phyloP scores from a whole-genome alignment of 768 basidiomycete species.

The Lentinula raphanica region DNA sequence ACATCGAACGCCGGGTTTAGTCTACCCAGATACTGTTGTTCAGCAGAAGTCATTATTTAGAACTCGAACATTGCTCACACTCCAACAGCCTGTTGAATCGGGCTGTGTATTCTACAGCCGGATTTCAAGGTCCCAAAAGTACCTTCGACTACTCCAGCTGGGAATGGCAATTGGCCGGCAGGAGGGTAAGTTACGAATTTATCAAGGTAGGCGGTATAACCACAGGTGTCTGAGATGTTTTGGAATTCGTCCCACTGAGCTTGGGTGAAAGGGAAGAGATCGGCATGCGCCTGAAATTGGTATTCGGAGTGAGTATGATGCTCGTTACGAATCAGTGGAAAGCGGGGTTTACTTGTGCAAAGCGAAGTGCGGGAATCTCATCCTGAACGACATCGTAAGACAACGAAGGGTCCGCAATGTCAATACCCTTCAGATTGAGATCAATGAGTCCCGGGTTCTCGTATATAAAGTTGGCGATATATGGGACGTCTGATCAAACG shows the following conservation, averaged over 20 bases:
- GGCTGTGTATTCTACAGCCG: conserved; percentile 41
- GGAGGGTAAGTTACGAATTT: conserved; percentile 65
- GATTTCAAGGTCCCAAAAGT: conserved; percentile 33
- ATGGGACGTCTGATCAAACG: conserved; percentile 30
- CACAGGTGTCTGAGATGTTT: conserved; percentile 45
- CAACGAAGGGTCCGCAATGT: conserved; percentile 50
- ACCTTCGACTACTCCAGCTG: conserved; percentile 39
- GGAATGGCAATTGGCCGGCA: conserved; percentile 54
- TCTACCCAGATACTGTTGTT: conserved; percentile 18
- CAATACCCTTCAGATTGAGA: conserved; percentile 52
- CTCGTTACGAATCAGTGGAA: background rate
- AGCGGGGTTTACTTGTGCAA: conserved; percentile 33
- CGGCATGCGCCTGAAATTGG: conserved; percentile 40
- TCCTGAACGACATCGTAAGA: conserved; percentile 49
- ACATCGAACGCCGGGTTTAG: conserved; percentile 54
- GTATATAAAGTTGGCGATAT: conserved; percentile 69
- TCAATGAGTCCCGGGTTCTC: conserved; percentile 53
- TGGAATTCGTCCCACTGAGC: conserved; percentile 51
- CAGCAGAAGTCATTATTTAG: background rate
- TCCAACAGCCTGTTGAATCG: conserved; percentile 43
- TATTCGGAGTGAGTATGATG: background rate
- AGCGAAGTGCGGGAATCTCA: conserved; percentile 63
- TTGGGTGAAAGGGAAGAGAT: conserved; percentile 56
- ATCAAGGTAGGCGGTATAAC: conserved; percentile 56
- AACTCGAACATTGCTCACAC: conserved; percentile 28